phyloP scores from a whole-genome alignment of 208 protist species.

The Angomonas deanei region DNA sequence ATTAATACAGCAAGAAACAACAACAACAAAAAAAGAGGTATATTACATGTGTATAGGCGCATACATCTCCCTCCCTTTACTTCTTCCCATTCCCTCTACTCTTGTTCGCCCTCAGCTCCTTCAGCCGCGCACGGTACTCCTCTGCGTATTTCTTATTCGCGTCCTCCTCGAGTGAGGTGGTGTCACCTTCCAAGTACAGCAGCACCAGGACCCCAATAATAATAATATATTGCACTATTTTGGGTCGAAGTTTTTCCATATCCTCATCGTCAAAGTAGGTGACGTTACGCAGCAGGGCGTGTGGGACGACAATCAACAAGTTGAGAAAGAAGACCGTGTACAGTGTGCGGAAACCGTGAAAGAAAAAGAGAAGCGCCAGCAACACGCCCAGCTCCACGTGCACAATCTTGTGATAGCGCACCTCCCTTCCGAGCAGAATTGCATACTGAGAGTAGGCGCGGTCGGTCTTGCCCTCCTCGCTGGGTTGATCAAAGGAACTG shows the following conservation, averaged over 20 bases:
- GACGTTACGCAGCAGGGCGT: conserved; percentile 57
- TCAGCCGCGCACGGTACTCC: conserved; percentile 24
- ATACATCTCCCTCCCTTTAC: background rate
- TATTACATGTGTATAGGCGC: conserved; percentile 2
- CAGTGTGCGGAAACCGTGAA: conserved; percentile 20
- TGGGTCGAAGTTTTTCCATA: conserved; percentile 76
- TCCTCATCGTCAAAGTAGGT: conserved; percentile 87
- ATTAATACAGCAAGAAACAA: conserved; percentile 4
- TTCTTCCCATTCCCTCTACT: conserved; percentile 7
- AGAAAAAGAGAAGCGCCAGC: conserved; percentile 3
- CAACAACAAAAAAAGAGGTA: background rate
- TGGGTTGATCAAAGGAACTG: too few species aligned
- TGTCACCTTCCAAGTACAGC: conserved; percentile 59
- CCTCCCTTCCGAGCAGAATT: conserved; percentile 22
- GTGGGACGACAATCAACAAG: conserved; percentile 48
- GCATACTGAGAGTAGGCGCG: background rate
- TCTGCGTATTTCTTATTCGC: conserved; percentile 3
- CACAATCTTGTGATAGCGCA: conserved; percentile 29
- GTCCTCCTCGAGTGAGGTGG: conserved; percentile 16
- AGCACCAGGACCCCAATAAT: conserved; percentile 41
- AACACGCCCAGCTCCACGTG: background rate
- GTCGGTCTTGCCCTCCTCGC: too few species aligned
- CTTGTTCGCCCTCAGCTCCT: conserved; percentile 9
- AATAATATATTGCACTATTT: conserved; percentile 57
- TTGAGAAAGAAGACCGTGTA: conserved; percentile 37